Conservation (phyloP, 768 basidiomycete species). For the Suillus subalutaceus region DNA sequence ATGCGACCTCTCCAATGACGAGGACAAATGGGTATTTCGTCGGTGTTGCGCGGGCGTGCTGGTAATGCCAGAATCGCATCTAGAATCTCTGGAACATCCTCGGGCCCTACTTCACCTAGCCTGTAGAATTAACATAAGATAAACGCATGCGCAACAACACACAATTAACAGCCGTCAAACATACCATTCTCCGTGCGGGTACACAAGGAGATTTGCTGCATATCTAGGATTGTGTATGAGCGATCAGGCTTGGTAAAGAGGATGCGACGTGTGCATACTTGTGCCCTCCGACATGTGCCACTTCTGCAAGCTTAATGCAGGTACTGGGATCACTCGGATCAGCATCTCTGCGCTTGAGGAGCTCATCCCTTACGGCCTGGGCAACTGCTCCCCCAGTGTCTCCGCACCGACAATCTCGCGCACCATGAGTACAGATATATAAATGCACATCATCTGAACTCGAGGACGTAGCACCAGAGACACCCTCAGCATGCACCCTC, state of each 20-base stretch:
- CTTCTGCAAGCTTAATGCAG: slow-evolving; percentile 57
- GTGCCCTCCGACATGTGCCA: slow-evolving; percentile 85
- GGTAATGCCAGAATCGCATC: slow-evolving; percentile 42
- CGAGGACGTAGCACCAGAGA: slow-evolving; percentile 1
- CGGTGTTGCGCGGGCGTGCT: slow-evolving; percentile 27
- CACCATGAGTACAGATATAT: slow-evolving; percentile 80
- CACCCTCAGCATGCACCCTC: slow-evolving; percentile 32
- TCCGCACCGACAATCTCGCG: slow-evolving; percentile 81
- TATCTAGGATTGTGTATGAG: slow-evolving; percentile 43
- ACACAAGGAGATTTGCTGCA: slow-evolving; percentile 71
- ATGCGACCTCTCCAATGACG: slow-evolving; percentile 73
- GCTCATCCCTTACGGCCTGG: slow-evolving; percentile 54
- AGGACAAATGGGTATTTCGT: slow-evolving; percentile 42
- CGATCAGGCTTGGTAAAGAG: background rate
- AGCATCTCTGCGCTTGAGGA: slow-evolving; percentile 39
- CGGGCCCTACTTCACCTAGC: slow-evolving; percentile 62
- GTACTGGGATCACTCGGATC: slow-evolving; percentile 29
- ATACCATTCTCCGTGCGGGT: slow-evolving; percentile 75
- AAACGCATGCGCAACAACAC: background rate
- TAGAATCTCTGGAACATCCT: slow-evolving; percentile 58
- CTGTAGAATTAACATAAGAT: slow-evolving; percentile 33
- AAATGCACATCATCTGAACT: slow-evolving; percentile 40
- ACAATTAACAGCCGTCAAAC: slow-evolving; percentile 18
- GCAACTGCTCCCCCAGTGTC: slow-evolving; percentile 62
- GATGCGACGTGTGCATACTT: slow-evolving; percentile 50